Percentiles rank a stretch among this genome's conserved stretches.
Conservation (phyloP, 2,329 filamentous ascomycete genomes). For the Diaporthe vexans region DNA sequence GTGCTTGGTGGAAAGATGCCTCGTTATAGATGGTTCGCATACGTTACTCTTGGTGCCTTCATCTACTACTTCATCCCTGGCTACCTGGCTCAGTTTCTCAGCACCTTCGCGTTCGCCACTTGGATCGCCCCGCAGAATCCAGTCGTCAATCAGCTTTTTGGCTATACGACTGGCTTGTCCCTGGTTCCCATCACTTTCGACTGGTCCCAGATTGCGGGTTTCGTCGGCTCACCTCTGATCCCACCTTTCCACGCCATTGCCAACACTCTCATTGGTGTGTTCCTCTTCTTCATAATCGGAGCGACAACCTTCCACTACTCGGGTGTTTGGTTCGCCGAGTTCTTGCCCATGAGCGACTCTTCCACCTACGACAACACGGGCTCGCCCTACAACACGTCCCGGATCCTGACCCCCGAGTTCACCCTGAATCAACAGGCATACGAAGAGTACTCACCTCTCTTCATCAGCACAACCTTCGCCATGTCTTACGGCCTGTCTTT, state of each 20-base stretch:
- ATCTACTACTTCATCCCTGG: constrained; percentile 79
- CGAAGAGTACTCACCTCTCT: constrained; percentile 76
- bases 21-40: constrained; percentile 74
- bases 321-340: constrained; percentile 74
- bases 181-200: constrained; percentile 82
- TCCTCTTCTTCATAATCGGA: constrained; percentile 74
- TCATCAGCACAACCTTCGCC: constrained; percentile 80
- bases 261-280: constrained; percentile 78
- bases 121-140: constrained; percentile 79
- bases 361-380: constrained; percentile 81
- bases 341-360: constrained; percentile 78
- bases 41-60: constrained; percentile 70
- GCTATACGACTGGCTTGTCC: constrained; percentile 76
- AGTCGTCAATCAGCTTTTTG: constrained; percentile 80
- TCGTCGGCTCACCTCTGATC: constrained; percentile 76
- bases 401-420: constrained; percentile 72
- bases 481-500: constrained; percentile 80
- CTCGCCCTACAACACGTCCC: constrained; percentile 72
- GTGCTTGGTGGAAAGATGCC: constrained; percentile 75
- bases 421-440: constrained; percentile 76
- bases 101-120: constrained; percentile 78
- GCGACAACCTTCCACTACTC: constrained; percentile 74
- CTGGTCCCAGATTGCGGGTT: constrained; percentile 81
- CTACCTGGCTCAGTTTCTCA: constrained; percentile 77
- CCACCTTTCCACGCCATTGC: constrained; percentile 81